Conservation (phyloP, 208 protist species). For the Acanthamoeba divionensis region DNA sequence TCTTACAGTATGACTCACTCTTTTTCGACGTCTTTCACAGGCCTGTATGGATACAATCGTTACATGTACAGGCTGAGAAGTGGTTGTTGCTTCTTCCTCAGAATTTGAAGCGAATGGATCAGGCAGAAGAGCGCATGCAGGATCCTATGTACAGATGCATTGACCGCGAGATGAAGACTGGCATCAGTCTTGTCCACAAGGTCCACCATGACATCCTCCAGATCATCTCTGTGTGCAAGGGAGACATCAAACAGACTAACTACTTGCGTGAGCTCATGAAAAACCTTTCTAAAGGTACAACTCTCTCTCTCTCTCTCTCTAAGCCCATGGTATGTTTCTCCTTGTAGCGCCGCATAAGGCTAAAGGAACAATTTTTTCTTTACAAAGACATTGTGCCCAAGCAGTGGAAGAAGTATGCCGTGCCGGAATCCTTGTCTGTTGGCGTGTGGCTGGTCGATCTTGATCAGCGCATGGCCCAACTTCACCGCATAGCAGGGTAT, state of each 20-base stretch:
- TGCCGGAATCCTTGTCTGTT: conserved; percentile 79
- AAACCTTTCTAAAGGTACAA: conserved; percentile 77
- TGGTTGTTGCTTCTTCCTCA: conserved; percentile 69
- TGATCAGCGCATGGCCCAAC: conserved; percentile 68
- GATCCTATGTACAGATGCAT: conserved; percentile 89
- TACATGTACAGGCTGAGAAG: conserved; percentile 48
- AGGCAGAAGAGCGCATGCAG: conserved; percentile 50
- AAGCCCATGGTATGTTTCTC: too few relatives aligned
- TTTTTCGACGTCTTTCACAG: neutral
- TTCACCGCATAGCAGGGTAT: conserved; percentile 50
- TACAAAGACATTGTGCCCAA: conserved; percentile 83
- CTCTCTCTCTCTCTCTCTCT: neutral
- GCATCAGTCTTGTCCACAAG: conserved; percentile 77
- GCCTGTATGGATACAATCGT: conserved; percentile 48
- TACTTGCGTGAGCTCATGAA: conserved; percentile 85
- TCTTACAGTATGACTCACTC: too few relatives aligned
- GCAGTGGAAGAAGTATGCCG: conserved; percentile 82
- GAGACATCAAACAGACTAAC: conserved; percentile 86
- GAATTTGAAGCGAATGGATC: conserved; percentile 4
- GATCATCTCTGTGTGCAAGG: conserved; percentile 80
- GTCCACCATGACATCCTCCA: conserved; percentile 81
- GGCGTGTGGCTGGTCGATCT: conserved; percentile 83
- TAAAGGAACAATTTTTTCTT: conserved; percentile 43
- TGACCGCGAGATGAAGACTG: conserved; percentile 85
- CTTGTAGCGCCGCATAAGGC: neutral